A percentile compares a stretch with the other conserved stretches of the same genome.
These are phyloP conservation scores for Parietichytrium sp. DNA, from an alignment of 108 stramenopile genomes.

Conservation along the genomic window DNA sequence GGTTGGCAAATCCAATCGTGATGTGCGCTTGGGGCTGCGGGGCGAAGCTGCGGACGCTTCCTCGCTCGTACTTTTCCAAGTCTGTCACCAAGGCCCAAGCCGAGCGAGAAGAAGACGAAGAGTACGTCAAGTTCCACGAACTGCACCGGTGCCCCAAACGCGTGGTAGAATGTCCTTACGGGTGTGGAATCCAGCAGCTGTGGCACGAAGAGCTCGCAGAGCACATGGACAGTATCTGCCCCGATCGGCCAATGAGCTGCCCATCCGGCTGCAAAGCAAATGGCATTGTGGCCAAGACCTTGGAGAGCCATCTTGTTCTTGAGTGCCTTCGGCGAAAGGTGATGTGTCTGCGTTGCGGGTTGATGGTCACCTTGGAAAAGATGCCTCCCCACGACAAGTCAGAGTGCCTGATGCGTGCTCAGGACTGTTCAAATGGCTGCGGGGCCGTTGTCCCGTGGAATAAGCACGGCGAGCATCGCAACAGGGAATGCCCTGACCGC, in stretches of 20 bases:
- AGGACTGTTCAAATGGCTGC: background rate
- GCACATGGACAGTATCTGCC: background rate
- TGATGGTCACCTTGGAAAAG: constrained; percentile 9
- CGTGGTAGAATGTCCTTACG: background rate
- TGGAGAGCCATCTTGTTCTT: background rate
- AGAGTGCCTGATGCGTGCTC: background rate
- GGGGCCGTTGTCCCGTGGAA: background rate
- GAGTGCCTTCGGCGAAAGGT: background rate
- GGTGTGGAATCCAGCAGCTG: background rate
- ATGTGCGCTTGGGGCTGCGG: constrained; percentile 34
- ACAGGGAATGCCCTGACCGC: constrained; percentile 3
- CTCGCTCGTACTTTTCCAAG: background rate
- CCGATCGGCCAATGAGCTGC: background rate
- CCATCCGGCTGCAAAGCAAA: background rate
- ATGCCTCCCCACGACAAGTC: constrained; percentile 14
- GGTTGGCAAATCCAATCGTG: background rate
- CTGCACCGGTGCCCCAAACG: background rate
- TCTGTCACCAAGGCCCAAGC: background rate
- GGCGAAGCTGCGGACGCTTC: constrained; percentile 15
- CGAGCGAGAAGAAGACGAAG: background rate
- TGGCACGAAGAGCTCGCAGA: background rate
- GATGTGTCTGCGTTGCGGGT: background rate
- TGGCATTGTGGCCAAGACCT: background rate
- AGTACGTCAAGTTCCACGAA: background rate
- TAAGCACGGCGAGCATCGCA: constrained; percentile 2